These are phyloP conservation scores for Phytophthora meadii DNA, from an alignment of 352 stramenopile species.

Conservation along the genomic window DNA sequence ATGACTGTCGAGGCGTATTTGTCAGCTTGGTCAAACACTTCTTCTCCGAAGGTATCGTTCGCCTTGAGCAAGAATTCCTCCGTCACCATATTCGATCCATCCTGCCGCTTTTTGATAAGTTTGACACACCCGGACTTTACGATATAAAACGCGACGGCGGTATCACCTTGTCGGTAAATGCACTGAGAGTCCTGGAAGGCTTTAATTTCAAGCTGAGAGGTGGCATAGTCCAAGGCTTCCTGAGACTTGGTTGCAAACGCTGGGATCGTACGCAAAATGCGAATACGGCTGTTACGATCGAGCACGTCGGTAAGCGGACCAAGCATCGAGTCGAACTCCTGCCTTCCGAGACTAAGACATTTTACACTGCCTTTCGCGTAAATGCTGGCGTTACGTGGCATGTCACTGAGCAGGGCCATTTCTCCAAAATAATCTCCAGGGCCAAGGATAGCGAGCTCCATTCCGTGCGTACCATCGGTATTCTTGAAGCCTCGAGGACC, in stretches of 20 bases:
- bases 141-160: slow-evolving; percentile 74
- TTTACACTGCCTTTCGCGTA: slow-evolving; percentile 70
- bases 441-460: slow-evolving; percentile 62
- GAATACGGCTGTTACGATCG: slow-evolving; percentile 73
- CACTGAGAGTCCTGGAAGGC: slow-evolving; percentile 73
- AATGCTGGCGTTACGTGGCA: slow-evolving; percentile 84
- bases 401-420: slow-evolving; percentile 90
- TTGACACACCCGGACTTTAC: slow-evolving; percentile 82
- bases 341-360: slow-evolving; percentile 68
- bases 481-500: slow-evolving; percentile 38
- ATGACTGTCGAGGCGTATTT: slow-evolving; percentile 65
- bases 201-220: slow-evolving; percentile 82
- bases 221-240: slow-evolving; percentile 72
- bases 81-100: slow-evolving; percentile 41
- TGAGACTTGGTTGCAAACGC: slow-evolving; percentile 61
- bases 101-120: slow-evolving; percentile 56
- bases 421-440: slow-evolving; percentile 93
- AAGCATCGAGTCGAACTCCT: slow-evolving; percentile 84
- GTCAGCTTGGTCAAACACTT: slow-evolving; percentile 61
- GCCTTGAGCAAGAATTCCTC: slow-evolving; percentile 70
- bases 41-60: slow-evolving; percentile 78
- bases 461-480: slow-evolving; percentile 10
- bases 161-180: slow-evolving; percentile 63
- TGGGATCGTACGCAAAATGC: slow-evolving; percentile 68
- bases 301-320: slow-evolving; percentile 78